Evolutionary conservation across 768 basidiomycete species (phyloP).

Genomic region (Gautieria morchelliformis): DNA sequence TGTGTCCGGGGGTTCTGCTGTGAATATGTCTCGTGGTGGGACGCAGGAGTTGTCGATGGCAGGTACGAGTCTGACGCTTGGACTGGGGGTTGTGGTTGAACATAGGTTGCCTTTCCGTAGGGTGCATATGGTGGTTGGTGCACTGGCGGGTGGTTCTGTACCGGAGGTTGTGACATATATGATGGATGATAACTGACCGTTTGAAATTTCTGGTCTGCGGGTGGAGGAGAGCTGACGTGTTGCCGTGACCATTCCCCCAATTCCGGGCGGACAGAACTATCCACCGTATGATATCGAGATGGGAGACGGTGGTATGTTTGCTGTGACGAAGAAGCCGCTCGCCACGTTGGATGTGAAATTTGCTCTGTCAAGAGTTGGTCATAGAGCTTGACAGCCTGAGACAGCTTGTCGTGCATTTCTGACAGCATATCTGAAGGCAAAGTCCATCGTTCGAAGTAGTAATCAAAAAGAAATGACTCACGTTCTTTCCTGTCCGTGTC

Average conservation of each 20-base stretch:
- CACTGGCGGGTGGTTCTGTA: constrained; percentile 8
- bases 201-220: constrained; percentile 15
- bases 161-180: constrained; percentile 13
- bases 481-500: constrained; percentile 83
- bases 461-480: constrained; percentile 26
- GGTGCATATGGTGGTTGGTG: constrained; percentile 4
- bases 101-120: constrained; percentile 7
- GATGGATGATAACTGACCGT: constrained; percentile 14
- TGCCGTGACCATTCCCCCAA: constrained; percentile 11
- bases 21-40: constrained; percentile 13
- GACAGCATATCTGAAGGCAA: constrained; percentile 58
- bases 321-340: neutral
- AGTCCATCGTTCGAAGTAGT: neutral
- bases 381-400: constrained; percentile 86
- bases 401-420: constrained; percentile 93
- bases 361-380: constrained; percentile 83
- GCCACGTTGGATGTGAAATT: constrained; percentile 61
- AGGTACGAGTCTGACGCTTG: constrained; percentile 13
- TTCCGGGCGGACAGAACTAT: constrained; percentile 9
- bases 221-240: constrained; percentile 4
- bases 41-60: constrained; percentile 12
- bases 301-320: constrained; percentile 19
- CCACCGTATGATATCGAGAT: constrained; percentile 23
- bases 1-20: constrained; percentile 19
- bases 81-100: constrained; percentile 7